Evolutionary conservation across 192 early-diverging fungal species (phyloP), one percentile per base, ranked within the genome.

Genomic region (Entomortierella chlamydospora): DNA sequence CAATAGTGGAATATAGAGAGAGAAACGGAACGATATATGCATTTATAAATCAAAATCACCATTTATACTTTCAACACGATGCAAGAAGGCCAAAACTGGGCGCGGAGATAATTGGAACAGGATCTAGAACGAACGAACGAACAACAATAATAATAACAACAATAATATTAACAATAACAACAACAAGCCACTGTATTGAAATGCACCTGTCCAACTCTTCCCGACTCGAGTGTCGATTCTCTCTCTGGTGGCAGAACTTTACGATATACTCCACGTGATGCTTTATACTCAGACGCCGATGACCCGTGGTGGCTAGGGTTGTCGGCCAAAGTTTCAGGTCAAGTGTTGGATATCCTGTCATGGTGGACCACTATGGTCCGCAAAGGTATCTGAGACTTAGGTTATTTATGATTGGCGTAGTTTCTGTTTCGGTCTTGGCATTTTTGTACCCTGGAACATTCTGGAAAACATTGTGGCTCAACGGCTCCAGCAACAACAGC

Each of bases 261-360:
- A n/a, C 25, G 2, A 74, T 74, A 15, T 74, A 74, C 52, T 57
- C 52, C 67, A 67, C 22, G 50, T 65, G 28, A 74, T 74, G 72
- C 64, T 74, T 30, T 74, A 74, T 50, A 74, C 72, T 7, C 72
- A 74, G 43, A 55, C 39, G 0, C 64, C 72, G 6, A 25, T 26
- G 25, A 5, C 45, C 8, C 72, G 64, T 2, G 72, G 72, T 8
- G 72, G 72, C 0, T 74, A 34, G 64, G 61, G 51, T 74, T 67
- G 30, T 74, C 72, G 23, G 72, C 64, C 3, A 61, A 61, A 15
- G 29, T 13, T 2, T 52, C 67, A 0, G 64, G 72, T 0, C 58
- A 68, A 42, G 65, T 67, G n/a, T 43, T 74, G 42, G 55, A 64
- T 3, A 54, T 74, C 34, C 34, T 37, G 4, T 37, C 5, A 37